phyloP scores from a whole-genome alignment of 2,329 filamentous ascomycete species.

The Penicillium concentricum region DNA sequence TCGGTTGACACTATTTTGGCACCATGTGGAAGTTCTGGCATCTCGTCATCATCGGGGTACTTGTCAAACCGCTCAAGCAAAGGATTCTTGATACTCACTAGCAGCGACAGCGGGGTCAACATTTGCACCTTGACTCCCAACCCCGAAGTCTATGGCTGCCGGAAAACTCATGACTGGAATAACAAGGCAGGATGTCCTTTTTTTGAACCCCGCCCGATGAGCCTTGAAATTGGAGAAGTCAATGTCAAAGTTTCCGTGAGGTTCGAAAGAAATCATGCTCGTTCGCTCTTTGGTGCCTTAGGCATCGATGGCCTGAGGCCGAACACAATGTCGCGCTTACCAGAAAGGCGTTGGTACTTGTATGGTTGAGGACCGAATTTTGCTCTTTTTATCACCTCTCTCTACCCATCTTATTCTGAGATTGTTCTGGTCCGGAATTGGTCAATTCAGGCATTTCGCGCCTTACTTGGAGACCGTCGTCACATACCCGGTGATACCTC shows the following conservation, averaged over 20 bases:
- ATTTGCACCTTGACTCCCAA: neutral
- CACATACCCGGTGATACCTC: too few relatives aligned
- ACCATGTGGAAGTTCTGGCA: neutral
- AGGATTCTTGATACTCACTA: neutral
- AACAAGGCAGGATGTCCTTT: neutral
- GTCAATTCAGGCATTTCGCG: too few relatives aligned
- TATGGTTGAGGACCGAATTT: too few relatives aligned
- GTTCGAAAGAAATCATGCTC: neutral
- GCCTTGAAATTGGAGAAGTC: neutral
- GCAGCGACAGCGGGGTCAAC: neutral
- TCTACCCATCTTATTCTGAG: too few relatives aligned
- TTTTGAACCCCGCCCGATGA: neutral
- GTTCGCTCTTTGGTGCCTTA: neutral
- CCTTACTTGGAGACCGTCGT: too few relatives aligned
- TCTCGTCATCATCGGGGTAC: neutral
- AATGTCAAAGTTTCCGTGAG: neutral
- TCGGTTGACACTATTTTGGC: neutral
- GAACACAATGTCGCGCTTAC: too few relatives aligned
- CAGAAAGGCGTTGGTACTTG: too few relatives aligned
- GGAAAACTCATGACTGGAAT: neutral
- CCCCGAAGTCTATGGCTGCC: neutral
- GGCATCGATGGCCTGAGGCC: too few relatives aligned
- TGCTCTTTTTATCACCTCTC: too few relatives aligned
- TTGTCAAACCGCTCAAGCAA: neutral
- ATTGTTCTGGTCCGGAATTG: too few relatives aligned